phyloP scores from a whole-genome alignment of 352 stramenopile species.

The Pythium phragmitis region DNA sequence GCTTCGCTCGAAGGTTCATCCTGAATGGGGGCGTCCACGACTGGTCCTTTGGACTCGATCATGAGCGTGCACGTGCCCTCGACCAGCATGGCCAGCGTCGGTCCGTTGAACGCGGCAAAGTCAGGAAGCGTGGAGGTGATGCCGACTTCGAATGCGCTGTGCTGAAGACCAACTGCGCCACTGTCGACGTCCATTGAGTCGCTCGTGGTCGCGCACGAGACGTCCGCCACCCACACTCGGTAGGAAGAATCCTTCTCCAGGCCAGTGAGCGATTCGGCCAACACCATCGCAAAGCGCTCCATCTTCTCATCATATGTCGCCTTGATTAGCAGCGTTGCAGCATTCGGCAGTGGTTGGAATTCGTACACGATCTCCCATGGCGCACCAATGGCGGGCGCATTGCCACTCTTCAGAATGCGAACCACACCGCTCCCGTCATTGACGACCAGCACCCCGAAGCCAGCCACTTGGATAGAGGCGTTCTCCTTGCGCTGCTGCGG shows the following conservation, averaged over 20 bases:
- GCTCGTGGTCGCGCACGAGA: slow-evolving; percentile 25
- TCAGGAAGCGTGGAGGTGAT: slow-evolving; percentile 49
- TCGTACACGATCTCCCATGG: slow-evolving; percentile 52
- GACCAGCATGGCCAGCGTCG: slow-evolving; percentile 51
- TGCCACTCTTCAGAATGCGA: slow-evolving; percentile 45
- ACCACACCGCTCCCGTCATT: slow-evolving; percentile 63
- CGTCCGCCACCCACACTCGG: slow-evolving; percentile 43
- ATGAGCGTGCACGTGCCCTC: slow-evolving; percentile 59
- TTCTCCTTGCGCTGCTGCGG: slow-evolving; percentile 54
- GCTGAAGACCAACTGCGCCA: slow-evolving; percentile 37
- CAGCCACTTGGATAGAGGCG: slow-evolving; percentile 55
- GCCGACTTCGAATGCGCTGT: slow-evolving; percentile 43
- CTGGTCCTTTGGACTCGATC: slow-evolving; percentile 28
- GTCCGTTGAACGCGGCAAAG: slow-evolving; percentile 48
- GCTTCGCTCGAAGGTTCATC: neutral
- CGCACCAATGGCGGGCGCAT: slow-evolving; percentile 22
- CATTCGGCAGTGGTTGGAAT: slow-evolving; percentile 41
- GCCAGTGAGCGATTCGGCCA: slow-evolving; percentile 41
- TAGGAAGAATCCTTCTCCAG: slow-evolving; percentile 57
- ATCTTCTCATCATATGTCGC: slow-evolving; percentile 43
- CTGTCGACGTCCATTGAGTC: slow-evolving; percentile 37
- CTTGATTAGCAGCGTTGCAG: slow-evolving; percentile 43
- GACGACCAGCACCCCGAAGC: slow-evolving; percentile 57
- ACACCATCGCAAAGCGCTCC: slow-evolving; percentile 44
- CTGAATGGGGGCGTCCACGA: neutral